Evolutionary conservation across 106 monocot species (phyloP), one percentile per base, ranked within the genome.

Genomic region (Dactylorhiza incarnata): DNA sequence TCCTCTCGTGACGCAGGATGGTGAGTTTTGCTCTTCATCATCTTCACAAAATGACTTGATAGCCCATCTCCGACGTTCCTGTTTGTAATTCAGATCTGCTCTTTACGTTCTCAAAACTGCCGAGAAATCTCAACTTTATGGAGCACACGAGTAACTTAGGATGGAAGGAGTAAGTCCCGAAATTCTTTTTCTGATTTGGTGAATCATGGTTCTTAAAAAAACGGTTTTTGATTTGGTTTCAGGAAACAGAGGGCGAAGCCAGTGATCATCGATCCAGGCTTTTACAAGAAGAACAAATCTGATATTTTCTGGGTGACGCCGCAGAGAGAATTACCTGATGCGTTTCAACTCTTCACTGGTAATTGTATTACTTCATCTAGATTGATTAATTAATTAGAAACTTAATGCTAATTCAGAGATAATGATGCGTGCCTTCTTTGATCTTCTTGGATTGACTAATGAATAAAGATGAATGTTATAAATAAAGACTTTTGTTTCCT

Each of bases 261-360:
- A 17, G 12, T 95, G 83, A 86, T 95, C 6, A 52, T 92, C 14
- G 95, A 95, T 81, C 95, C 95, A 25, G 95, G 95, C 16, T 87
- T 95, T 54, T 91, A 92, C 59, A 81, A 16, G 74, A 61, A 80
- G 9, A 76, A 48, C 45, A 95, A 95, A 45, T 76, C 81, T 6
- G 86, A 92, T 78, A 75, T 95, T 29, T 83, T 89, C 72, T 95
- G 87, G 91, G 82, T 83, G 2, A 51, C 63, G 17, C 84, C 66
- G 29, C 74, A 26, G 17, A 86, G 95, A 58, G 89, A 91, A 37
- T 20, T 89, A 46, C 95, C 91, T 1, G 87, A 76, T 13, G 87
- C 89, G 52, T 95, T 95, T 68, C 89, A 87, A 71, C 81, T 95
- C 10, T 95, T 87, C 81, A 92, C 95, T 65, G 94, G 88, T 94